Conservation (phyloP, 2,329 filamentous ascomycete genomes). For the Aphanoascus verrucosus region DNA sequence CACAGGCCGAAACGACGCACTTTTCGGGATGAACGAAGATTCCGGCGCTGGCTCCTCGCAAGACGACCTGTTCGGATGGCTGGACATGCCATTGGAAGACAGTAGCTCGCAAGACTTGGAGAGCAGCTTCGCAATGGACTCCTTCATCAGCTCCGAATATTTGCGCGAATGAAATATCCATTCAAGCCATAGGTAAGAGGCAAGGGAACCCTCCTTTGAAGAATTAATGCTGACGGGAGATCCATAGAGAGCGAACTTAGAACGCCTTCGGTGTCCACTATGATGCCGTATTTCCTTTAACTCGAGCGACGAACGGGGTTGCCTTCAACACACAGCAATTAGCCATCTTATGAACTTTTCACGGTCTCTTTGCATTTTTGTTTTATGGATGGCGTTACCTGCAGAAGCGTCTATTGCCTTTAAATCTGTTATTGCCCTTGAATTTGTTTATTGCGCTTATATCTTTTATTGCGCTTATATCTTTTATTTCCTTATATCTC, state of each 20-base stretch:
- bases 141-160: slow-evolving; percentile 2
- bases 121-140: not conserved
- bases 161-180: not conserved
- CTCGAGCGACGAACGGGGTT: not conserved
- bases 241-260: not conserved
- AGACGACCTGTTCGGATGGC: not conserved
- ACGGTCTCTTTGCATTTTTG: not conserved
- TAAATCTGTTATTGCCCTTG: not conserved
- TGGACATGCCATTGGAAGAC: not conserved
- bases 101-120: not conserved
- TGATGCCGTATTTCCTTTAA: not conserved
- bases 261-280: not conserved
- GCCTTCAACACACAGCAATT: not conserved
- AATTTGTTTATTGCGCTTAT: not conserved
- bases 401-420: not conserved
- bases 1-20: not conserved
- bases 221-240: not conserved
- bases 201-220: not conserved
- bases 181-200: not conserved
- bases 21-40: not conserved
- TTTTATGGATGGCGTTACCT: not conserved
- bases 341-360: not conserved
- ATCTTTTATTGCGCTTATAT: not conserved
- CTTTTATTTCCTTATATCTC: too few relatives aligned
- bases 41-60: not conserved